These are phyloP conservation scores for Fusarium newnesense DNA, from an alignment of 2,329 filamentous ascomycete genomes.

Conservation along the genomic window DNA sequence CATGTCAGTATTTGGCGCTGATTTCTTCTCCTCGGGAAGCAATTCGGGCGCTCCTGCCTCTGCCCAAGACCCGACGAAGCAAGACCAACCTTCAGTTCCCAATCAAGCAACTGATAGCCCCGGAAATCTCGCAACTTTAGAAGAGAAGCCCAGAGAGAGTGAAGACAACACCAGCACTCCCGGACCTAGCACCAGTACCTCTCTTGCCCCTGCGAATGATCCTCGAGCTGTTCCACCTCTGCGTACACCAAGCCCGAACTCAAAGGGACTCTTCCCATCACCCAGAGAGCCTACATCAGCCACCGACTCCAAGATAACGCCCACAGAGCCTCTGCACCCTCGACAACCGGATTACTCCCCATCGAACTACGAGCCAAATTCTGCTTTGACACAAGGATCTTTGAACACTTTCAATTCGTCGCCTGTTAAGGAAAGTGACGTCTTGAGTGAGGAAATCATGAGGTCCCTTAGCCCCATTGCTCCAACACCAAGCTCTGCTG, in stretches of 20 bases:
- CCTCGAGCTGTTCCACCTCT: conserved; percentile 47
- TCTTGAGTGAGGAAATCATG: conserved; percentile 78
- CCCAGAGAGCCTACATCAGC: conserved; percentile 12
- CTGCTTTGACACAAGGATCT: conserved; percentile 55
- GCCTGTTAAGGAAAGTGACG: conserved; percentile 75
- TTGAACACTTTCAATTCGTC: conserved; percentile 62
- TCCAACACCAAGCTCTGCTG: conserved; percentile 30
- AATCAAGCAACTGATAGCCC: neutral
- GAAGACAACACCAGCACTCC: neutral
- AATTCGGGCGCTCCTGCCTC: conserved; percentile 9
- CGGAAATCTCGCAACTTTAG: conserved; percentile 5
- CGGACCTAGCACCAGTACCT: neutral
- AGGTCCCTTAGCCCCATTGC: conserved; percentile 69
- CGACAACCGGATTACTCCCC: conserved; percentile 49
- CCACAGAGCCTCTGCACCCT: conserved; percentile 59
- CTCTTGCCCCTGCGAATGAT: conserved; percentile 33
- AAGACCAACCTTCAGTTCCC: conserved; percentile 12
- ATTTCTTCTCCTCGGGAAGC: conserved; percentile 60
- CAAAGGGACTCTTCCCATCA: conserved; percentile 17
- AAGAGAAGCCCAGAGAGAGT: conserved; percentile 11
- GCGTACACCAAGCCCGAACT: conserved; percentile 48
- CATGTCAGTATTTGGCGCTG: conserved; percentile 69
- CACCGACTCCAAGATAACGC: conserved; percentile 47
- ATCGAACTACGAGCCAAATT: conserved; percentile 49
- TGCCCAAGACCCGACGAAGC: conserved; percentile 22